Conservation (phyloP, 306 rosid species). For the Dryas alaskensis region DNA sequence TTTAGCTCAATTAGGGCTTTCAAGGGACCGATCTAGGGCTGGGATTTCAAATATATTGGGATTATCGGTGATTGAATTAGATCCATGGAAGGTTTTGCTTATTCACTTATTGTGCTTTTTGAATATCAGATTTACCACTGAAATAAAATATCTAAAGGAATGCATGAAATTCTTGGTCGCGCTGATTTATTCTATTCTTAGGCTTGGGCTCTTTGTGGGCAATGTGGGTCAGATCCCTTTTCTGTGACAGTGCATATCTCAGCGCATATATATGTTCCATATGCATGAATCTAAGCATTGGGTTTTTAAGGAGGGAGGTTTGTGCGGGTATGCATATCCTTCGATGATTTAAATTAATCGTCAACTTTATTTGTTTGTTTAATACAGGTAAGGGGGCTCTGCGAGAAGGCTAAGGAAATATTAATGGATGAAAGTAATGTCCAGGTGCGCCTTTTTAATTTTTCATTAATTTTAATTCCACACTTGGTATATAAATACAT, state of each 20-base stretch:
- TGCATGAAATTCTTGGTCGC: background rate
- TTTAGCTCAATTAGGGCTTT: conserved; percentile 25
- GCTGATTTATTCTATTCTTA: background rate
- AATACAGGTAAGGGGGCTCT: conserved; percentile 69
- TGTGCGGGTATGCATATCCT: background rate
- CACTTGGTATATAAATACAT: background rate
- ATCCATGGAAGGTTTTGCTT: conserved; percentile 15
- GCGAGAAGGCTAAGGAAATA: conserved; percentile 94
- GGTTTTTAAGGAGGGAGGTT: background rate
- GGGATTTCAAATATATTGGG: conserved; percentile 8
- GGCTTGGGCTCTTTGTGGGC: background rate
- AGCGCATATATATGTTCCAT: background rate
- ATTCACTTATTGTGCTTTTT: background rate
- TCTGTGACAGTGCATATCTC: background rate
- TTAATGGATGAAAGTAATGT: conserved; percentile 98
- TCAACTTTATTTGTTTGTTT: conserved; percentile 8
- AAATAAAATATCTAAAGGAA: background rate
- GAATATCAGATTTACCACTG: background rate
- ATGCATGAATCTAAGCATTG: background rate
- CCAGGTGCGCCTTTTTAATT: conserved; percentile 50
- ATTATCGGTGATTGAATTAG: conserved; percentile 7
- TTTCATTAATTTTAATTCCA: background rate
- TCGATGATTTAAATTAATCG: conserved; percentile 15
- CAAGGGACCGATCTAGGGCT: conserved; percentile 29
- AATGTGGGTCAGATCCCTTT: background rate